Evolutionary conservation across 2,329 filamentous ascomycete species (phyloP).

Genomic region (Westerdykella sp.): DNA sequence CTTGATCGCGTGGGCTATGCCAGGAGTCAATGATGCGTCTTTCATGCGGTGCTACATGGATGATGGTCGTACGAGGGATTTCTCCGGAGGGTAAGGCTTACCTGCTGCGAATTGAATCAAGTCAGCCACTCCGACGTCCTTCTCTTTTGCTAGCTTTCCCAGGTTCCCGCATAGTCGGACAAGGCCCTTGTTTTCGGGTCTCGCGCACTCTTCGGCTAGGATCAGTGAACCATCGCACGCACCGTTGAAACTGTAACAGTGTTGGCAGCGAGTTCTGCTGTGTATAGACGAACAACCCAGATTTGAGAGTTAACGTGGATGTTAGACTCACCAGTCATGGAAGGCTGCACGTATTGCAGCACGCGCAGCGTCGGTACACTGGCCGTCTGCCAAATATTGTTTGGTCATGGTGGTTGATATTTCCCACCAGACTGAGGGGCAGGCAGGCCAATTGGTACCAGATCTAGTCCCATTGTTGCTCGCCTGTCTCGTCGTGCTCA

Average conservation of each 20-base stretch:
- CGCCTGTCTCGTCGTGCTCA: too few relatives aligned
- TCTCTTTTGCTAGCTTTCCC: conserved; percentile 36
- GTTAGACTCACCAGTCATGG: conserved; percentile 22
- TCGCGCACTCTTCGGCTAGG: conserved; percentile 31
- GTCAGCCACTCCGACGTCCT: conserved; percentile 32
- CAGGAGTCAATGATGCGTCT: conserved; percentile 1
- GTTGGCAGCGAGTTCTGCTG: background rate
- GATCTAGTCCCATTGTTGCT: too few relatives aligned
- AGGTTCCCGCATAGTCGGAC: conserved; percentile 38
- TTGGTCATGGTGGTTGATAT: conserved; percentile 28
- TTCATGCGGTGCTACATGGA: background rate
- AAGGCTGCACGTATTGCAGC: conserved; percentile 31
- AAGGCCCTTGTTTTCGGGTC: conserved; percentile 41
- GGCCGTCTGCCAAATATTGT: conserved; percentile 28
- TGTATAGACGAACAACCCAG: background rate
- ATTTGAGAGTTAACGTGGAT: background rate
- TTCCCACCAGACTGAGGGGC: conserved; percentile 29
- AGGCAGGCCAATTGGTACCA: conserved; percentile 3
- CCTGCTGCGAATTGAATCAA: conserved; percentile 34
- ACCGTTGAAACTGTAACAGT: conserved; percentile 20
- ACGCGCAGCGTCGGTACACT: conserved; percentile 33
- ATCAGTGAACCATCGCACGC: conserved; percentile 35
- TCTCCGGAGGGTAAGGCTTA: conserved; percentile 3
- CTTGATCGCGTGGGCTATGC: conserved; percentile 30
- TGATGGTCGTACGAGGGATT: background rate